Percentiles rank a stretch among this genome's conserved stretches.
Conservation (phyloP, 2,329 filamentous ascomycete species). For the Periconia sp. region DNA sequence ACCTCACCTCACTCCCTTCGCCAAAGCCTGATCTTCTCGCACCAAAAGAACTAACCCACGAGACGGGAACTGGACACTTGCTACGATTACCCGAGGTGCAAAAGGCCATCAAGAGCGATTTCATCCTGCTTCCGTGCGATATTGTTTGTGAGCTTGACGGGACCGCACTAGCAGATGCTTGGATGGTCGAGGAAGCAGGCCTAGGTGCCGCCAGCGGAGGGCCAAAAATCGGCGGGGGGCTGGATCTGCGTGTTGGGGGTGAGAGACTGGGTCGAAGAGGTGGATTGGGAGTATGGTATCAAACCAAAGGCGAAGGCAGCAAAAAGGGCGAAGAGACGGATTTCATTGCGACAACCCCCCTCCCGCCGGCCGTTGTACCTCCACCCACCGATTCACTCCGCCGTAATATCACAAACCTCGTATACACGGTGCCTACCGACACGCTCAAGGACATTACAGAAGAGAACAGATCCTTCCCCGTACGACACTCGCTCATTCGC, state of each 20-base stretch:
- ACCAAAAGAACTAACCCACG: constrained; percentile 74
- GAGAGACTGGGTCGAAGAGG: constrained; percentile 67
- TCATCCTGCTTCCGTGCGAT: constrained; percentile 89
- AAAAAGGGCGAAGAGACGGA: constrained; percentile 92
- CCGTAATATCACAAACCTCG: constrained; percentile 71
- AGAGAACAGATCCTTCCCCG: constrained; percentile 69
- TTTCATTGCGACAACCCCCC: constrained; percentile 77
- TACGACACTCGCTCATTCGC: constrained; percentile 75
- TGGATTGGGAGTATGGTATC: constrained; percentile 87
- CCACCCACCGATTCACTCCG: constrained; percentile 67
- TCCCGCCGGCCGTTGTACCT: constrained; percentile 60
- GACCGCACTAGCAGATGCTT: constrained; percentile 80
- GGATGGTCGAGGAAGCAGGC: constrained; percentile 82
- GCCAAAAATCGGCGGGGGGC: constrained; percentile 45
- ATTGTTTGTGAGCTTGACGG: constrained; percentile 87
- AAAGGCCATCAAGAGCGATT: constrained; percentile 77
- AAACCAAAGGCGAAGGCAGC: constrained; percentile 74
- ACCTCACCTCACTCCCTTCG: constrained; percentile 70
- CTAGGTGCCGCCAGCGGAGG: constrained; percentile 62
- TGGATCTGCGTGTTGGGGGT: constrained; percentile 53
- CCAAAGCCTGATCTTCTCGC: constrained; percentile 76
- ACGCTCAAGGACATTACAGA: constrained; percentile 83
- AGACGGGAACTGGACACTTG: constrained; percentile 86
- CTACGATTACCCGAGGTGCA: constrained; percentile 82
- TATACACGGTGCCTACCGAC: constrained; percentile 86